phyloP scores from a whole-genome alignment of 306 rosid genomes.

The Lathyrus oleraceus region DNA sequence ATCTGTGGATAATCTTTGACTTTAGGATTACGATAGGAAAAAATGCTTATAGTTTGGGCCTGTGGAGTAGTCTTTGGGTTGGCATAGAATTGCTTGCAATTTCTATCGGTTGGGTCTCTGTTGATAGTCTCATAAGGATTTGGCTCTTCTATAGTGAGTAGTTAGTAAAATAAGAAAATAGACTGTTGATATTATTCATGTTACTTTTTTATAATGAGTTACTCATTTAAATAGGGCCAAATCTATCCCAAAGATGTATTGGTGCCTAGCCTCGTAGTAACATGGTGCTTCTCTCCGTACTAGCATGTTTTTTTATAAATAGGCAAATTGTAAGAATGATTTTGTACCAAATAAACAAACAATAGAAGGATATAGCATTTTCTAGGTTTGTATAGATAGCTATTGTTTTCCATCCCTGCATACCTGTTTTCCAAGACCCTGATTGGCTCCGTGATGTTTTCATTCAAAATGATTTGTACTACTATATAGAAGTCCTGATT shows the following conservation, averaged over 20 bases:
- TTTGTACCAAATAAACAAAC: background rate
- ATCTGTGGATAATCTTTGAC: no score
- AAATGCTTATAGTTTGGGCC: background rate
- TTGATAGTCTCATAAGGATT: background rate
- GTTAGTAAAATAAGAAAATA: background rate
- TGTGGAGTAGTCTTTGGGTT: background rate
- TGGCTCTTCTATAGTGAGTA: background rate
- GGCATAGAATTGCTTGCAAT: background rate
- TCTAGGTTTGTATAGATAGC: constrained; percentile 7
- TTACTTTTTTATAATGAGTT: background rate
- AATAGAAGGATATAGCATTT: background rate
- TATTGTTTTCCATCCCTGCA: background rate
- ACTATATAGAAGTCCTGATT: background rate
- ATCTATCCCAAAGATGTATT: background rate
- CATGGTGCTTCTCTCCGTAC: background rate
- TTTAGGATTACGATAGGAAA: background rate
- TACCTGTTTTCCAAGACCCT: background rate
- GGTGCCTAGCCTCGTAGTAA: background rate
- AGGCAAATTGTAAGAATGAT: background rate
- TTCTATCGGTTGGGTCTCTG: background rate
- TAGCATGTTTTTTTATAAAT: background rate
- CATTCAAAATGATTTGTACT: background rate
- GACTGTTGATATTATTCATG: background rate
- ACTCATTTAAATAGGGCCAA: background rate
- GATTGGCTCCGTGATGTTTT: background rate